Evolutionary conservation across 1,139 yeast genomes (phyloP).

Genomic region (Debaryomyces robertsiae): DNA sequence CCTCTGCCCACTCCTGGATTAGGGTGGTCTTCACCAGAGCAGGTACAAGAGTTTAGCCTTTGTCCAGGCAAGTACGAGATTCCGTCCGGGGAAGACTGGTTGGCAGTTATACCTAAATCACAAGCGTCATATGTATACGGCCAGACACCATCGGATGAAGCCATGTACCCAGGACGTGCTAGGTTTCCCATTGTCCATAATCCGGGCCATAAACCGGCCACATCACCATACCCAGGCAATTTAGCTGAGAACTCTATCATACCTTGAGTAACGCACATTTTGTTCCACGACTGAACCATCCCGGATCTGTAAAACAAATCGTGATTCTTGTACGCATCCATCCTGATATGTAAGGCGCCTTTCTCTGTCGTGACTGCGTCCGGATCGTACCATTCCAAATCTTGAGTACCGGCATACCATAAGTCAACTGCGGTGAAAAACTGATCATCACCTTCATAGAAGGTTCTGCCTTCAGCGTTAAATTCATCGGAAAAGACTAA

Average conservation of each 20-base stretch:
- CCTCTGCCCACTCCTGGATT: slow-evolving; percentile 80
- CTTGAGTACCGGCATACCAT: slow-evolving; percentile 77
- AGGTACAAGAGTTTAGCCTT: slow-evolving; percentile 66
- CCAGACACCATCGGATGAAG: slow-evolving; percentile 85
- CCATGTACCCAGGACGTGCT: slow-evolving; percentile 80
- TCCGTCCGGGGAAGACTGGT: slow-evolving; percentile 82
- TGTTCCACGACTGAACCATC: slow-evolving; percentile 88
- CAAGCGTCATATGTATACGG: slow-evolving; percentile 82
- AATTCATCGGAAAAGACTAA: slow-evolving; percentile 85
- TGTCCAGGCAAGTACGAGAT: slow-evolving; percentile 80
- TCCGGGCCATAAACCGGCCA: slow-evolving; percentile 87
- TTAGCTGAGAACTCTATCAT: slow-evolving; percentile 66
- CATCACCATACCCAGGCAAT: slow-evolving; percentile 69
- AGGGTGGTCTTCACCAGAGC: slow-evolving; percentile 78
- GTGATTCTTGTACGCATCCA: slow-evolving; percentile 77
- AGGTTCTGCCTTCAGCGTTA: slow-evolving; percentile 78
- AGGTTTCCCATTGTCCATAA: slow-evolving; percentile 86
- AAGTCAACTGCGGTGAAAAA: slow-evolving; percentile 78
- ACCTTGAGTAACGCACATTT: slow-evolving; percentile 80
- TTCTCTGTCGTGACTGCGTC: slow-evolving; percentile 72
- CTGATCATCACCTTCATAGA: slow-evolving; percentile 82
- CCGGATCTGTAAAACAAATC: slow-evolving; percentile 76
- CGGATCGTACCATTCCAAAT: slow-evolving; percentile 88
- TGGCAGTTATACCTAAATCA: slow-evolving; percentile 87
- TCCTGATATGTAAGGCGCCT: slow-evolving; percentile 62